Conservation (phyloP, 163 green algal genomes). For the Trebouxiophyceae sp. region DNA sequence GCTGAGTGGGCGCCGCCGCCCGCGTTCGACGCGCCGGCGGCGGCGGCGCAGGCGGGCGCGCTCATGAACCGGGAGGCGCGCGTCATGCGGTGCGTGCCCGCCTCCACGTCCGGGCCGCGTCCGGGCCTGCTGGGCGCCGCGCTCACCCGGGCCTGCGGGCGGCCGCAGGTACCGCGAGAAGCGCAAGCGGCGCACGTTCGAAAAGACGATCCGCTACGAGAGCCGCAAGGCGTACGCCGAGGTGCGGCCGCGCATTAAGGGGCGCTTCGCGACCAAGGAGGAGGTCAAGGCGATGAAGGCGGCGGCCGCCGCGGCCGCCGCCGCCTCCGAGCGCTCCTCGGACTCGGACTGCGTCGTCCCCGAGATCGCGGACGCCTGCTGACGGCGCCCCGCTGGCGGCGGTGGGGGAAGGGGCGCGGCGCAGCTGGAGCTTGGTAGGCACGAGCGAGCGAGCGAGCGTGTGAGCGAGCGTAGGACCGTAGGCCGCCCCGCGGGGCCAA, state of each 20-base stretch:
- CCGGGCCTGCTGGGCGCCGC: too few relatives aligned
- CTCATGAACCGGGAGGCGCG: conserved; percentile 3
- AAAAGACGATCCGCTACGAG: conserved; percentile 91
- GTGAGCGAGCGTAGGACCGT: too few relatives aligned
- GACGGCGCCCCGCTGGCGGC: too few relatives aligned
- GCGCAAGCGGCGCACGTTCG: conserved; percentile 76
- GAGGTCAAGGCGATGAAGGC: conserved; percentile 54
- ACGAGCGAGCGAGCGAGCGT: too few relatives aligned
- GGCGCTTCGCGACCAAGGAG: conserved; percentile 78
- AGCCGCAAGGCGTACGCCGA: conserved; percentile 90
- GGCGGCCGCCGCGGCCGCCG: neutral
- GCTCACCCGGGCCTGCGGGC: too few relatives aligned
- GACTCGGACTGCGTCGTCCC: too few relatives aligned
- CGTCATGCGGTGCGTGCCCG: conserved; percentile 3
- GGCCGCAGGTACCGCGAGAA: conserved; percentile 69
- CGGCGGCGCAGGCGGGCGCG: neutral
- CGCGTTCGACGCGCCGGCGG: neutral
- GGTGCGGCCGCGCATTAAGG: conserved; percentile 88
- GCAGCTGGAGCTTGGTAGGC: too few relatives aligned
- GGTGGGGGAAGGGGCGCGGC: too few relatives aligned
- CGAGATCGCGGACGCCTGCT: too few relatives aligned
- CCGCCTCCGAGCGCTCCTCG: too few relatives aligned
- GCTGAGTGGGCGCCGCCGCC: neutral
- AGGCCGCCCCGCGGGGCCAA: too few relatives aligned
- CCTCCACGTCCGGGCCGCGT: too few relatives aligned